Conservation (phyloP, 768 basidiomycete genomes). For the Boletus speciosus region DNA sequence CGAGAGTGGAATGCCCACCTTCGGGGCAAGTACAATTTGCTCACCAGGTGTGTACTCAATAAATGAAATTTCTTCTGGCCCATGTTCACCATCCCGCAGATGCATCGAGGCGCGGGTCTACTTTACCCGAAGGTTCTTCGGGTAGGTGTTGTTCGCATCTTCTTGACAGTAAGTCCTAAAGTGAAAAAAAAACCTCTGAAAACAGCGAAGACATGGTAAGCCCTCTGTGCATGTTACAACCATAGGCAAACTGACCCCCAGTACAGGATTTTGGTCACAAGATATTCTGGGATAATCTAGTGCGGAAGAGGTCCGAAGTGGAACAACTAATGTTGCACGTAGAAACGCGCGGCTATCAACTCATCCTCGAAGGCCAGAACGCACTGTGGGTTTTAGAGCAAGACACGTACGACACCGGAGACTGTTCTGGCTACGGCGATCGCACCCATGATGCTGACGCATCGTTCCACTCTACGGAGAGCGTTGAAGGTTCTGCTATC, state of each 20-base stretch:
- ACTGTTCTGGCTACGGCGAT: constrained; percentile 23
- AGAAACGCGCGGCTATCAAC: constrained; percentile 34
- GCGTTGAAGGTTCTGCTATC: neutral
- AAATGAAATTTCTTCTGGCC: neutral
- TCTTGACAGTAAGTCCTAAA: neutral
- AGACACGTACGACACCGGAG: constrained; percentile 12
- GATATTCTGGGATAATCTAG: constrained; percentile 34
- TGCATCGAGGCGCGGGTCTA: constrained; percentile 38
- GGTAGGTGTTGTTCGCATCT: constrained; percentile 23
- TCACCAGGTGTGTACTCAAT: constrained; percentile 27
- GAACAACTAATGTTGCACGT: constrained; percentile 30
- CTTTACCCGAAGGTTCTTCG: constrained; percentile 40
- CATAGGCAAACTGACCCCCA: neutral
- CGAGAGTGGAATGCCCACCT: constrained; percentile 33
- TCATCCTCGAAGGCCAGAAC: constrained; percentile 34
- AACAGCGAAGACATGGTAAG: constrained; percentile 25
- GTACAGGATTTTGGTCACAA: constrained; percentile 41
- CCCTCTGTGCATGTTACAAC: neutral
- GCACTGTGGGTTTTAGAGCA: constrained; percentile 37
- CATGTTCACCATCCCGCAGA: constrained; percentile 18
- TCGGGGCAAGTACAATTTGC: constrained; percentile 31
- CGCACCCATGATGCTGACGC: neutral
- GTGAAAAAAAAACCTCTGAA: neutral
- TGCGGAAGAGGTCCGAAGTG: constrained; percentile 30
- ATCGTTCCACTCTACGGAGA: constrained; percentile 11